A percentile compares a stretch with the other conserved stretches of the same genome.
Conservation (phyloP, 2,329 filamentous ascomycete genomes). For the Aphanoascus verrucosus region DNA sequence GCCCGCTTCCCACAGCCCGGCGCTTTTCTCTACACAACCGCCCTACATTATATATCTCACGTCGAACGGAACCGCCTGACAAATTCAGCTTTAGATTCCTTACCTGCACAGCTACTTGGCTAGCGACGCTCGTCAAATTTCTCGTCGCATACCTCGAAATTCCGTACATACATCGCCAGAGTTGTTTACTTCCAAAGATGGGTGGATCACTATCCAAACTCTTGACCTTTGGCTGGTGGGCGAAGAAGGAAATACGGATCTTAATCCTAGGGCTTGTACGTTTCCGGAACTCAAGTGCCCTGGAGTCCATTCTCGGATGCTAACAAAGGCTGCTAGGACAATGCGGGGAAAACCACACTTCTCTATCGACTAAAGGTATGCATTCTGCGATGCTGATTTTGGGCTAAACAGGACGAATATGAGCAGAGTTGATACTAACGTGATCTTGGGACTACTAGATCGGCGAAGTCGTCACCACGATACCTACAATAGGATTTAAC, state of each 20-base stretch:
- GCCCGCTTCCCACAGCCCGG: neutral
- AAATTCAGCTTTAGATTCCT: neutral
- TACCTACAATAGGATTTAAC: constrained; percentile 98
- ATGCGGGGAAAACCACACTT: constrained; percentile 94
- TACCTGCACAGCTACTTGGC: neutral
- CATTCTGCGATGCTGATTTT: too few species aligned
- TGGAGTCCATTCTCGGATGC: neutral
- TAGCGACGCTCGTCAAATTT: too few species aligned
- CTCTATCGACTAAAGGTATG: constrained; percentile 92
- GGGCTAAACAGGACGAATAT: neutral
- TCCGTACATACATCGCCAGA: constrained; percentile 1
- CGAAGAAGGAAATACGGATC: constrained; percentile 97
- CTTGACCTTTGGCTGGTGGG: constrained; percentile 63
- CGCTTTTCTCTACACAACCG: neutral
- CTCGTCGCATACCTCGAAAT: neutral
- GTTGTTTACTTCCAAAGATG: constrained; percentile 34
- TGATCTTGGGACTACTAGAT: constrained; percentile 48
- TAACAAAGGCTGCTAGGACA: constrained; percentile 55
- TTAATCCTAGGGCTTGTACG: constrained; percentile 84
- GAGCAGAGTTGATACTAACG: neutral
- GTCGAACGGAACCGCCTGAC: neutral
- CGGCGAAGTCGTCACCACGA: constrained; percentile 96
- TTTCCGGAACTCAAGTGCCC: constrained; percentile 8
- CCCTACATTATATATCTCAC: neutral
- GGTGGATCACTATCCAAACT: constrained; percentile 47